phyloP scores from a whole-genome alignment of 2,329 filamentous ascomycete species.

The Chaetomiaceae sp. region DNA sequence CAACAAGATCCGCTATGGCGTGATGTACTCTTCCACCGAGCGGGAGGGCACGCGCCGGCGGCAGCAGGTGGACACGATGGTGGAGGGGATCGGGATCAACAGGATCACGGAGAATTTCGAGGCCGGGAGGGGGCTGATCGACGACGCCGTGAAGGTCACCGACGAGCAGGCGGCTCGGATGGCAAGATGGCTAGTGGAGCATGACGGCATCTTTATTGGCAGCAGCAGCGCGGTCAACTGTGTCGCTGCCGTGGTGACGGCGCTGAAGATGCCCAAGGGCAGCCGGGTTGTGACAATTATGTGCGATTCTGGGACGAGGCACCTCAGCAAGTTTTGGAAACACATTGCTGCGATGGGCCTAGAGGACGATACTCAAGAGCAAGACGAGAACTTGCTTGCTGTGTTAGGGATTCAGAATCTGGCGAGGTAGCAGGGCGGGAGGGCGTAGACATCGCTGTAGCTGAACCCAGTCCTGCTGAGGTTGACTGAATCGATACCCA shows the following conservation, averaged over 20 bases:
- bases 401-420: conserved; percentile 40
- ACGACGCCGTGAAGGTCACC: conserved; percentile 82
- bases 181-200: conserved; percentile 94
- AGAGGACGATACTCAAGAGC: conserved; percentile 48
- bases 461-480: background rate
- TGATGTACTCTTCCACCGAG: conserved; percentile 91
- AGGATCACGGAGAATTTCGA: conserved; percentile 92
- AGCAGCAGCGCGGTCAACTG: conserved; percentile 97
- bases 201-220: conserved; percentile 89
- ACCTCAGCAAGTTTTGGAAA: conserved; percentile 82
- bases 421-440: conserved; percentile 2
- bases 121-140: conserved; percentile 74
- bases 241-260: conserved; percentile 67
- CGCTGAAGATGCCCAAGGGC: conserved; percentile 53
- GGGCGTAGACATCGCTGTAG: background rate
- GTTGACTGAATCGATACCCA: conserved; percentile 7
- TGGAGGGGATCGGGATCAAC: conserved; percentile 95
- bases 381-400: conserved; percentile 40
- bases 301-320: conserved; percentile 75
- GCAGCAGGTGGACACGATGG: conserved; percentile 89
- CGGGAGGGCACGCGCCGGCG: conserved; percentile 82
- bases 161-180: conserved; percentile 86
- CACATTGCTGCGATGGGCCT: conserved; percentile 62
- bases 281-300: conserved; percentile 75
- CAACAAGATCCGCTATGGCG: conserved; percentile 85